Percentiles rank a stretch among this genome's conserved stretches.
Conservation (phyloP, 306 rosid species). For the Abrus pulchellus region DNA sequence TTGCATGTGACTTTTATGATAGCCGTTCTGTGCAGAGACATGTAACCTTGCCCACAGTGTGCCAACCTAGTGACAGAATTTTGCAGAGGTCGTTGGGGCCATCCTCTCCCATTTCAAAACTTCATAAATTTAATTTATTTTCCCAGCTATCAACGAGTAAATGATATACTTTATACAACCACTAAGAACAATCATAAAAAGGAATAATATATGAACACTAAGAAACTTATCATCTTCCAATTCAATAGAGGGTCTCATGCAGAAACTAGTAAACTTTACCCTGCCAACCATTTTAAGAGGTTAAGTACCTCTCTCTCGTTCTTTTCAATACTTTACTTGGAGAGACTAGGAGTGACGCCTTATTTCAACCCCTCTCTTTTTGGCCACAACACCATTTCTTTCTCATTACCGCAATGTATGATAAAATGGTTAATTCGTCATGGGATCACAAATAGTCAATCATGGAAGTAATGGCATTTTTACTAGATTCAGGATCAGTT, state of each 20-base stretch:
- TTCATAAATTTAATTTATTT: slow-evolving; percentile 14
- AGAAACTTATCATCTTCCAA: neutral
- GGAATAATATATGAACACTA: slow-evolving; percentile 1
- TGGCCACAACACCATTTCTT: neutral
- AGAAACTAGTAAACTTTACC: slow-evolving; percentile 11
- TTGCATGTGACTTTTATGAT: slow-evolving; percentile 48
- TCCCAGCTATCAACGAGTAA: neutral
- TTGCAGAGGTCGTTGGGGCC: slow-evolving; percentile 46
- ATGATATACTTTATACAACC: neutral
- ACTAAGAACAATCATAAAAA: neutral
- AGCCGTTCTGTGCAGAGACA: slow-evolving; percentile 24
- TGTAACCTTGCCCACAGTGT: slow-evolving; percentile 26
- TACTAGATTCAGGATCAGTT: neutral
- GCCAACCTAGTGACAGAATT: slow-evolving; percentile 31
- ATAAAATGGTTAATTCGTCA: slow-evolving; percentile 19
- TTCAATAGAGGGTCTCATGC: neutral
- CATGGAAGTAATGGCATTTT: neutral
- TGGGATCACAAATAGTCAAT: slow-evolving; percentile 8
- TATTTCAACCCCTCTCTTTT: neutral
- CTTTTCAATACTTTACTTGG: neutral
- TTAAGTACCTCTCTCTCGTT: neutral
- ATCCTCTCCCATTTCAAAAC: neutral
- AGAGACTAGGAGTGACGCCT: neutral
- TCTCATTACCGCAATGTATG: slow-evolving; percentile 19
- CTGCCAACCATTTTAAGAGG: slow-evolving; percentile 12